phyloP scores from a whole-genome alignment of 2,329 filamentous ascomycete species.

The Akanthomyces dipterigenus region DNA sequence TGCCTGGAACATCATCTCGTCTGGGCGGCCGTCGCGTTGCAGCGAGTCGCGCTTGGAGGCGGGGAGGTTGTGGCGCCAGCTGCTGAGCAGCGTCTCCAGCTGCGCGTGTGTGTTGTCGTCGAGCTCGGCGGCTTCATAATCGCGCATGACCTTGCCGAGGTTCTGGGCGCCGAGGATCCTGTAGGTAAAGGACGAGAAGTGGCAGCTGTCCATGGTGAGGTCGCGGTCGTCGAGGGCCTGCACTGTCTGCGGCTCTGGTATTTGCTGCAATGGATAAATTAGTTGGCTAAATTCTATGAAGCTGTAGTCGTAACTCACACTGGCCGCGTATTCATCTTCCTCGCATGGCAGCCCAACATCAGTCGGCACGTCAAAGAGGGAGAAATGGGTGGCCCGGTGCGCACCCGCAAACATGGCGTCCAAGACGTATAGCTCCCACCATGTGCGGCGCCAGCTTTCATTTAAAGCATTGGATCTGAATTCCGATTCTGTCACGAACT shows the following conservation, averaged over 20 bases:
- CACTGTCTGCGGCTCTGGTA: background rate
- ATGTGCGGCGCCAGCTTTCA: slow-evolving; percentile 72
- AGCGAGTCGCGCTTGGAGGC: slow-evolving; percentile 1
- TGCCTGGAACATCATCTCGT: slow-evolving; percentile 10
- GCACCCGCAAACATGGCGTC: slow-evolving; percentile 67
- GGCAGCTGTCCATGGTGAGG: background rate
- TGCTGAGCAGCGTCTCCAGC: background rate
- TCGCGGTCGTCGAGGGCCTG: background rate
- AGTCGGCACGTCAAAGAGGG: background rate
- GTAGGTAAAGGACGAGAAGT: slow-evolving; percentile 3
- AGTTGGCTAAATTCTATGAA: background rate
- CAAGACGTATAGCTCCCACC: slow-evolving; percentile 68
- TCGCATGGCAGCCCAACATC: slow-evolving; percentile 4
- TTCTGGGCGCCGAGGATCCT: slow-evolving; percentile 3
- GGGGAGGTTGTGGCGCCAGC: slow-evolving; percentile 3
- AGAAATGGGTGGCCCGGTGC: background rate
- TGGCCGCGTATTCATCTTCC: background rate
- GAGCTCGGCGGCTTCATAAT: background rate
- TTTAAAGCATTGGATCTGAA: slow-evolving; percentile 42
- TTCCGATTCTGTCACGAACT: background rate
- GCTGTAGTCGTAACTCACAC: background rate
- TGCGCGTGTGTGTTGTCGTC: background rate
- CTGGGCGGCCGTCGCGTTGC: background rate
- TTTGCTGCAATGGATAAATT: background rate
- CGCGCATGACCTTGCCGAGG: background rate